A percentile compares a stretch with the other conserved stretches of the same genome.
Conservation (phyloP, 495 filamentous ascomycete genomes). For the Aspergillus haitiensis region DNA sequence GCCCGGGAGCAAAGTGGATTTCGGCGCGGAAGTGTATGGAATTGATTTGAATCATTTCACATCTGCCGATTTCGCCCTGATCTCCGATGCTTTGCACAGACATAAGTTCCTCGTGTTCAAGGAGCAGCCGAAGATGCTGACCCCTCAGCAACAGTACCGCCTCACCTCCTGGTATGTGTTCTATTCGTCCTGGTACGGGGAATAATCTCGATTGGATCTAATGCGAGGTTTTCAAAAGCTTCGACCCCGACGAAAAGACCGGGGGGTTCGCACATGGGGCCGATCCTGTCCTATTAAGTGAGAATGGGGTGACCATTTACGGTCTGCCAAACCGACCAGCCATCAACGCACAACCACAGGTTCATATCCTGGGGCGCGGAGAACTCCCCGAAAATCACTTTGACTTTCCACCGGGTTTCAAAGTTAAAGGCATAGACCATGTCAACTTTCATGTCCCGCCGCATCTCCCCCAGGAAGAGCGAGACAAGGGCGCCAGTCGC, state of each 20-base stretch:
- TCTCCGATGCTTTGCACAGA: conserved; percentile 5
- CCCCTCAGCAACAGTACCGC: conserved; percentile 7
- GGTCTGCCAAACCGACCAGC: conserved; percentile 5
- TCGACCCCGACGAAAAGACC: conserved; percentile 6
- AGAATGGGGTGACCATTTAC: conserved; percentile 5
- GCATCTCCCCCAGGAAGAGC: conserved; percentile 4
- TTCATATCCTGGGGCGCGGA: conserved; percentile 4
- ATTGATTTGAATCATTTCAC: conserved; percentile 2
- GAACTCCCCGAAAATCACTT: conserved; percentile 5
- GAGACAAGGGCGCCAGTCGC: conserved; percentile 5
- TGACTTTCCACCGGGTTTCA: conserved; percentile 5
- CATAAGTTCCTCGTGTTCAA: conserved; percentile 13
- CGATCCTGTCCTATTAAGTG: neutral
- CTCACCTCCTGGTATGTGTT: neutral
- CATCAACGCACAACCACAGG: conserved; percentile 10
- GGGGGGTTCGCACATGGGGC: conserved; percentile 6
- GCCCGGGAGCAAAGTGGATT: conserved; percentile 4
- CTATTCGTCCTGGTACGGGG: neutral
- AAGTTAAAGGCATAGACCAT: conserved; percentile 1
- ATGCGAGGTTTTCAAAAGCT: neutral
- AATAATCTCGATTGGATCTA: too few species aligned
- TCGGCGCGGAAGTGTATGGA: conserved; percentile 11
- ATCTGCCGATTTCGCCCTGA: conserved; percentile 7
- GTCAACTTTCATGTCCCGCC: conserved; percentile 2
- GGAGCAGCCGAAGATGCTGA: conserved; percentile 5